phyloP scores from a whole-genome alignment of 257 asterid species.

The Catharanthus roseus region DNA sequence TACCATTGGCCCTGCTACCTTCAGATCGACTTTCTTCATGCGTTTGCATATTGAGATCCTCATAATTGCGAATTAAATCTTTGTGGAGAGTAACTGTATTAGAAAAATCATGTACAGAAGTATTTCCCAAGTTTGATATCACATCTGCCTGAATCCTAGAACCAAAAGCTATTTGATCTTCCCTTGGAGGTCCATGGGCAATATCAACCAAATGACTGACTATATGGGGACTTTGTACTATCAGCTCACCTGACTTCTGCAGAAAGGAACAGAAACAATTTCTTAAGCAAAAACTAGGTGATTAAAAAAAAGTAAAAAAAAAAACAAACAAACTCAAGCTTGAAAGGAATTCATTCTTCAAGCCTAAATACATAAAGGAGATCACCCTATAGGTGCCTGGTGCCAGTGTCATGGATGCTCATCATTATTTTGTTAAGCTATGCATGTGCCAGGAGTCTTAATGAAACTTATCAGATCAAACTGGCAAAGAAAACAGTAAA shows the following conservation, averaged over 20 bases:
- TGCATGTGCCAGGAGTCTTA: background rate
- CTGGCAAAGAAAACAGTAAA: background rate
- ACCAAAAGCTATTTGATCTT: slow-evolving; percentile 36
- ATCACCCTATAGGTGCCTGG: background rate
- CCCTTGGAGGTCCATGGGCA: slow-evolving; percentile 33
- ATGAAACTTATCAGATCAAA: background rate
- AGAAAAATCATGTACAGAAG: slow-evolving; percentile 33
- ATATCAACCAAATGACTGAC: slow-evolving; percentile 43
- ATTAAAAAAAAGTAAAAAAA: too few species aligned
- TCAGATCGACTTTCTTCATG: slow-evolving; percentile 31
- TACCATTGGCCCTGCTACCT: slow-evolving; percentile 39
- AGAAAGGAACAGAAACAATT: background rate
- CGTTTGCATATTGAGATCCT: slow-evolving; percentile 27
- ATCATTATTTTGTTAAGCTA: background rate
- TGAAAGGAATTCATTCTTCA: background rate
- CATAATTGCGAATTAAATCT: slow-evolving; percentile 35
- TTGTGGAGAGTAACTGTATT: slow-evolving; percentile 27
- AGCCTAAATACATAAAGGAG: background rate
- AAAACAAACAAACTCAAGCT: background rate
- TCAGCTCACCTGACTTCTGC: slow-evolving; percentile 67
- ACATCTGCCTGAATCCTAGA: slow-evolving; percentile 42
- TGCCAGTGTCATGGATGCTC: background rate
- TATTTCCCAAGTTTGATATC: slow-evolving; percentile 36
- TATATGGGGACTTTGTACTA: slow-evolving; percentile 36
- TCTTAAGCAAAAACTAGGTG: slow-evolving; percentile 13